Percentiles rank a stretch among this genome's conserved stretches.
These are phyloP conservation scores for Aspergillus taichungensis DNA, from an alignment of 495 filamentous ascomycete genomes.

Conservation along the genomic window DNA sequence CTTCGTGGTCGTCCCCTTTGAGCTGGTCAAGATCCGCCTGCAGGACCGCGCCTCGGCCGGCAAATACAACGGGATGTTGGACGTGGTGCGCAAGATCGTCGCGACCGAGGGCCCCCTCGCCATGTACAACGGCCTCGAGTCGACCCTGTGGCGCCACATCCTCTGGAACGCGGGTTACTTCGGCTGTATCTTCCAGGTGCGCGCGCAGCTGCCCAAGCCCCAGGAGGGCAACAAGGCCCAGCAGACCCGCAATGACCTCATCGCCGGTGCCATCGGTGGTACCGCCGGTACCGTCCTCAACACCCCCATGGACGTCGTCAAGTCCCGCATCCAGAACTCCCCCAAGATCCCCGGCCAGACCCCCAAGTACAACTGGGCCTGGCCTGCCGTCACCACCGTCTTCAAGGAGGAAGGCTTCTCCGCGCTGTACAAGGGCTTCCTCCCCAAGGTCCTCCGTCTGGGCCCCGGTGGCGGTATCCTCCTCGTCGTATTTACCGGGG, in stretches of 20 bases:
- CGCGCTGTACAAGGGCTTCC: slow-evolving; percentile 94
- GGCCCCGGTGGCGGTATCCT: slow-evolving; percentile 88
- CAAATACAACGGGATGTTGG: slow-evolving; percentile 90
- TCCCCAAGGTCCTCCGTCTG: slow-evolving; percentile 86
- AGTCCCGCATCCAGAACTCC: slow-evolving; percentile 92
- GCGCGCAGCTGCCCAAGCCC: slow-evolving; percentile 65
- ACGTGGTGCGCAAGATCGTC: slow-evolving; percentile 80
- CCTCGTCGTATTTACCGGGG: slow-evolving; percentile 82
- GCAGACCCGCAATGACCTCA: slow-evolving; percentile 76
- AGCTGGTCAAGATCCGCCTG: slow-evolving; percentile 92
- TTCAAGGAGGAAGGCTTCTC: slow-evolving; percentile 87
- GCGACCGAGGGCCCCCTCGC: slow-evolving; percentile 75
- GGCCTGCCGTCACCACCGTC: slow-evolving; percentile 72
- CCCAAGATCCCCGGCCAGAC: slow-evolving; percentile 66
- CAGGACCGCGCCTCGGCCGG: slow-evolving; percentile 92
- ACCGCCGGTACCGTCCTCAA: slow-evolving; percentile 91
- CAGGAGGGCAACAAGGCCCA: slow-evolving; percentile 61
- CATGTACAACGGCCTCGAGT: slow-evolving; percentile 94
- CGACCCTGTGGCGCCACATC: slow-evolving; percentile 92
- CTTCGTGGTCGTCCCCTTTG: slow-evolving; percentile 91
- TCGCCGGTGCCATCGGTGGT: slow-evolving; percentile 80
- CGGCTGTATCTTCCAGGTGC: slow-evolving; percentile 94
- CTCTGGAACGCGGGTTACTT: slow-evolving; percentile 98
- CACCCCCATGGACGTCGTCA: slow-evolving; percentile 96
- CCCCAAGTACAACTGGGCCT: slow-evolving; percentile 98